A percentile compares a stretch with the other conserved stretches of the same genome.
Evolutionary conservation across 768 basidiomycete species (phyloP).

Genomic region (Strobilomyces dryophilus): DNA sequence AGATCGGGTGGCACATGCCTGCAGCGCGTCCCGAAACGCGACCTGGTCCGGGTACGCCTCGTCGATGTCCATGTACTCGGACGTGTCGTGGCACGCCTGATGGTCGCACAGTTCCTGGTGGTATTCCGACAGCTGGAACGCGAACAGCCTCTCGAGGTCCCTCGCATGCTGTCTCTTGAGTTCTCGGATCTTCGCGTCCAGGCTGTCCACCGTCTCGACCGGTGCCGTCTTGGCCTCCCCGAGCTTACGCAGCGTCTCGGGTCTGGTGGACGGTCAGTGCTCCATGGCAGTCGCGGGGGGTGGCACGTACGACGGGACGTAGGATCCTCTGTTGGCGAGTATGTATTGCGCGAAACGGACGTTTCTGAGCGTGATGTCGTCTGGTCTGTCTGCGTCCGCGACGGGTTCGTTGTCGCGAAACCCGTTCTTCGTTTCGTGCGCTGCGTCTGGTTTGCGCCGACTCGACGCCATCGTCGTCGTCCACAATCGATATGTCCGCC

Average conservation of each 20-base stretch:
- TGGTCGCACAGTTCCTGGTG: slow-evolving; percentile 33
- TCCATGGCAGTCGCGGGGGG: too few relatives aligned
- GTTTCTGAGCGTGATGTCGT: slow-evolving; percentile 26
- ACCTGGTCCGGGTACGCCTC: slow-evolving; percentile 22
- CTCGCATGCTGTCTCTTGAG: slow-evolving; percentile 28
- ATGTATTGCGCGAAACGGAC: slow-evolving; percentile 38
- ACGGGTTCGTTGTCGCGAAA: slow-evolving; percentile 18
- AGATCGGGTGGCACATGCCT: slow-evolving; percentile 17
- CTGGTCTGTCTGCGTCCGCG: slow-evolving; percentile 14
- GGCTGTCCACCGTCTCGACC: slow-evolving; percentile 3
- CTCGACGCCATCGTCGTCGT: neutral
- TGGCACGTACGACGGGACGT: slow-evolving; percentile 37
- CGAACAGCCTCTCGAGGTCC: slow-evolving; percentile 30
- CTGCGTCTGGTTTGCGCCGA: slow-evolving; percentile 10
- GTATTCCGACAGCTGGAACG: slow-evolving; percentile 29
- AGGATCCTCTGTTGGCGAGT: slow-evolving; percentile 36
- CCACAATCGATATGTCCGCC: slow-evolving; percentile 30
- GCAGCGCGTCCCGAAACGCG: slow-evolving; percentile 22
- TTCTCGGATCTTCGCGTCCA: slow-evolving; percentile 27
- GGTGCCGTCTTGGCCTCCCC: slow-evolving; percentile 24
- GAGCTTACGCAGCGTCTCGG: slow-evolving; percentile 20
- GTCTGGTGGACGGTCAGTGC: slow-evolving; percentile 11
- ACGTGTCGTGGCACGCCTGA: slow-evolving; percentile 19
- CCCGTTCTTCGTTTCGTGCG: slow-evolving; percentile 16
- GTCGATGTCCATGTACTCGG: slow-evolving; percentile 28